Evolutionary conservation across 2,329 filamentous ascomycete species (phyloP), one percentile per base, ranked within the genome.

Genomic region (Pyrenophora teres): DNA sequence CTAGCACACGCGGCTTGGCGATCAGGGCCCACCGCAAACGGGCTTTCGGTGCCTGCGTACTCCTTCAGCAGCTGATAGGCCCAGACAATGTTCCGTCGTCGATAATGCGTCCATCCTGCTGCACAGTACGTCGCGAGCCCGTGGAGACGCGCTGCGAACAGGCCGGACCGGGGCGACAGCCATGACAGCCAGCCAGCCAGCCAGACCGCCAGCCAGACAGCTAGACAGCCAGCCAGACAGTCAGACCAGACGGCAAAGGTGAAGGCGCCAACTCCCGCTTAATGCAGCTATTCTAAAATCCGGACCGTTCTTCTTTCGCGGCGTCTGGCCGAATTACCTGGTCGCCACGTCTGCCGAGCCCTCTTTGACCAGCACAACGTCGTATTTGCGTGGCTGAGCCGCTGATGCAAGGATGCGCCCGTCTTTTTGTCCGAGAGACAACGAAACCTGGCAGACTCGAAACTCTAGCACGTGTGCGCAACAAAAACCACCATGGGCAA

Each of bases 301-400:
- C 27, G 33, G 19, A 30, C 50, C 57, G 48, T 54, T 42, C 33
- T 38, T 41, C 42, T 45, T 23, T 31, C 33, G 30, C 13, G 37
- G 19, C 21, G 31, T 25, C 35, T 32, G 18, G 53, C 27, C 53
- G 40, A 43, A 41, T 44, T 45, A 36, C 32, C 50, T 49, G 56
- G 55, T 62, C 57, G 61, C 59, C 61, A 60, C 52, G 47, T 53
- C 51, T 31, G 50, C 48, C 25, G 21, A 48, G 27, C 15, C 15
- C 32, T 42, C 31, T 36, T 16, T 33, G 32, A 15, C 32, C 9
- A 13, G 25, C 37, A 45, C 23, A 30, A 31, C 21, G 40, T 59
- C 52, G 57, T 56, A 58, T 56, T 45, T 18, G 19, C 25, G 40
- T 45, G 52, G 58, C 49, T 40, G 23, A 41, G 42, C 21, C 31